Conservation (phyloP, 2,329 filamentous ascomycete species). For the Pseudocercospora cruenta region DNA sequence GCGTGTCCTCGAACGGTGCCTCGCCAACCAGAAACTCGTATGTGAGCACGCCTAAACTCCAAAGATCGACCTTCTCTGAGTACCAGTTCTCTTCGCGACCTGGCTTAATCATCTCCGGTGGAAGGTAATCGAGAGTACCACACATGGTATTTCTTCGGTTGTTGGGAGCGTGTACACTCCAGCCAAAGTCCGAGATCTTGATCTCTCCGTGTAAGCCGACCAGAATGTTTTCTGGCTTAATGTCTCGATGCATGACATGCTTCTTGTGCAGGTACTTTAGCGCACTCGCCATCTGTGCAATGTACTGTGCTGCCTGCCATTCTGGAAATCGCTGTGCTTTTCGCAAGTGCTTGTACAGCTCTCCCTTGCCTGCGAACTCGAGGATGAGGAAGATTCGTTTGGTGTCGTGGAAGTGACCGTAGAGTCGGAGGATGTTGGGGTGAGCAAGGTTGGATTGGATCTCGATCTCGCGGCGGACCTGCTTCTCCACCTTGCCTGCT, state of each 20-base stretch:
- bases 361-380: conserved; percentile 82
- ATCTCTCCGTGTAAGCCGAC: conserved; percentile 96
- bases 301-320: conserved; percentile 83
- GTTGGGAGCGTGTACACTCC: conserved; percentile 97
- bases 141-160: conserved; percentile 94
- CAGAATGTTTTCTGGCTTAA: conserved; percentile 97
- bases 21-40: conserved; percentile 97
- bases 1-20: conserved; percentile 94
- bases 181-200: conserved; percentile 98
- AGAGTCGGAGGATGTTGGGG: conserved; percentile 81
- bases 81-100: conserved; percentile 83
- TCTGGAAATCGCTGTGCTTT: conserved; percentile 80
- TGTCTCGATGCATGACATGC: conserved; percentile 95
- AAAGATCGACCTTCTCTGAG: conserved; percentile 92
- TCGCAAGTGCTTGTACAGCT: conserved; percentile 84
- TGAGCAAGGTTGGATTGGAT: conserved; percentile 87
- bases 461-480: conserved; percentile 84
- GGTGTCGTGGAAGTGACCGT: conserved; percentile 86
- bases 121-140: conserved; percentile 94
- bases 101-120: conserved; percentile 93
- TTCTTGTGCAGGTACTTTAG: conserved; percentile 92
- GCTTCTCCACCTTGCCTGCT: conserved; percentile 81
- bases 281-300: conserved; percentile 88
- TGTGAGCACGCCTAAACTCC: conserved; percentile 91
- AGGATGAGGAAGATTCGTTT: conserved; percentile 87